Base-by-base conservation (phyloP, 768 basidiomycete species). In the Erythrobasidium yunnanense region DNA sequence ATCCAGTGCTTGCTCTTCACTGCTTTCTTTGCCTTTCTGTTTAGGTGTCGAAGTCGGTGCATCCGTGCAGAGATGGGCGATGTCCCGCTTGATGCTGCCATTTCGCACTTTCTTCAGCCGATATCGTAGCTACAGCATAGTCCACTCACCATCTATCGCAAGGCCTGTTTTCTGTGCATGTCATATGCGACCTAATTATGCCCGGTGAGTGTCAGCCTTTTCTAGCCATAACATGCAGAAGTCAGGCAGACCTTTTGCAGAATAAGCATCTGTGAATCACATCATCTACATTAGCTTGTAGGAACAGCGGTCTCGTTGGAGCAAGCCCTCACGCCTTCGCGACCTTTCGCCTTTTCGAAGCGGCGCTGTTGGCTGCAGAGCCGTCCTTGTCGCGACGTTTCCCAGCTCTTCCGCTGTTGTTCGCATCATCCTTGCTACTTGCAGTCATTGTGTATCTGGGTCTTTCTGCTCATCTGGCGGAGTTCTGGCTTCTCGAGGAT, bases 141-240 rank as follows among this genome's bases (percentile, higher is more conserved):
- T n/a, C n/a, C n/a, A n/a, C 87, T 76, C 74, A 91, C 91, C 91
- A 93, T 71, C 92, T 84, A 72, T 90, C 87, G 76, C 92, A 95
- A 17, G 91, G 91, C 35, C 77, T 60, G 22, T 75, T 73, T 18
- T 75, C 73, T 58, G 76, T 75, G 46, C 76, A 76, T 7, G 76
- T 63, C 60, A 63, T 63, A 29, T 63, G 60, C 47, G 60, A 63
- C n/a, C 60, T 63, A 32, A 29, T 4, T n/a, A n/a, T n/a, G n/a
- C n/a, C n/a, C n/a, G n/a, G n/a, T n/a, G n/a, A n/a, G n/a, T n/a
- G n/a, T n/a, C n/a, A n/a, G n/a, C n/a, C n/a, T n/a, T n/a, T n/a
- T n/a, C n/a, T n/a, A n/a, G n/a, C n/a, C n/a, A n/a, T n/a, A n/a
- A n/a, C n/a, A n/a, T n/a, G n/a, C n/a, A n/a, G n/a, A n/a, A n/a